Evolutionary conservation across 768 basidiomycete species (phyloP).

Genomic region (Megacollybia marginata): DNA sequence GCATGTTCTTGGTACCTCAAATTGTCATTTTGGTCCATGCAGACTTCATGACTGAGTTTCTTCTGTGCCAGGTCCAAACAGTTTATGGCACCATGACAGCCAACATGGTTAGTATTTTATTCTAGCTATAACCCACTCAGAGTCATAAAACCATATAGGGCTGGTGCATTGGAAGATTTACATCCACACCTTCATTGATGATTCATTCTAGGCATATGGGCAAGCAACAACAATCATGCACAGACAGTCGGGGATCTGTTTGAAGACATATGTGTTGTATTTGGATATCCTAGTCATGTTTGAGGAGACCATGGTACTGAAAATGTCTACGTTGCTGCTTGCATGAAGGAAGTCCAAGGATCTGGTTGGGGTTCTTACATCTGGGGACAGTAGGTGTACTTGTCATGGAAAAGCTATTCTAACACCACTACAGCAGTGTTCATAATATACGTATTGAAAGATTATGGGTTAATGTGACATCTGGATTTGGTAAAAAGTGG

Average conservation of each 20-base stretch:
- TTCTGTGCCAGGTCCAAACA: conserved; percentile 25
- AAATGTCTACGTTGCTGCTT: conserved; percentile 15
- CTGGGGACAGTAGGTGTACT: conserved; percentile 11
- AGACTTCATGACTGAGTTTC: conserved; percentile 15
- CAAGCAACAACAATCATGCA: conserved; percentile 24
- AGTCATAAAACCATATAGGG: conserved; percentile 2
- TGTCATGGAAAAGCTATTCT: no score
- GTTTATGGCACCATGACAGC: conserved; percentile 31
- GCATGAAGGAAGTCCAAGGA: conserved; percentile 7
- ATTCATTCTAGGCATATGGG: conserved; percentile 19
- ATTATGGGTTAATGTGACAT: no score
- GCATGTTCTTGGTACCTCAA: conserved; percentile 9
- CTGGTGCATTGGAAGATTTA: conserved; percentile 21
- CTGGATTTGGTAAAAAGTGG: no score
- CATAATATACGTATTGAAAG: no score
- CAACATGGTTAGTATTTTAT: conserved; percentile 20
- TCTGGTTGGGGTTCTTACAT: conserved; percentile 11
- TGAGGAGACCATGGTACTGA: conserved; percentile 26
- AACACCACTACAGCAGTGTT: no score
- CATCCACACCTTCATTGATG: conserved; percentile 26
- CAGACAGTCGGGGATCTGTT: conserved; percentile 24
- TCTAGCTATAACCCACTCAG: not conserved
- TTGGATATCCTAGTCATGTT: conserved; percentile 19
- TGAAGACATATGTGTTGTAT: conserved; percentile 10
- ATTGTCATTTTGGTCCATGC: conserved; percentile 15